phyloP scores from a whole-genome alignment of 2,329 filamentous ascomycete genomes.

The Diplodia sapinea region DNA sequence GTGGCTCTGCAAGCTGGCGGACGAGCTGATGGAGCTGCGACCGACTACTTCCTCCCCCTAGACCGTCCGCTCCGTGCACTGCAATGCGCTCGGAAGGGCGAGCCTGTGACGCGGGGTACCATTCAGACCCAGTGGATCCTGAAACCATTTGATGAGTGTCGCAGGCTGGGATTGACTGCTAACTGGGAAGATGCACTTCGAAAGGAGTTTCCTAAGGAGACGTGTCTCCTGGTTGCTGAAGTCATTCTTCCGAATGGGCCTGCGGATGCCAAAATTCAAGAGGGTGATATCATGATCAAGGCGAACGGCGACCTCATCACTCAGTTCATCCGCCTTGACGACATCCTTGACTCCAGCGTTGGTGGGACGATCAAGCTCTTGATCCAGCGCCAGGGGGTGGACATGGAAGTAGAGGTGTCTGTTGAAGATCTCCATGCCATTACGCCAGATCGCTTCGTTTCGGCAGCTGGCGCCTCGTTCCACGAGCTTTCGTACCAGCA shows the following conservation, averaged over 20 bases:
- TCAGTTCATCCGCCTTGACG: slow-evolving; percentile 89
- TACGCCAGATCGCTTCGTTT: slow-evolving; percentile 93
- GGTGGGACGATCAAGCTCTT: slow-evolving; percentile 77
- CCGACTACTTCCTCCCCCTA: slow-evolving; percentile 94
- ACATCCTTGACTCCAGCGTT: slow-evolving; percentile 88
- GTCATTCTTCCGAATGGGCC: slow-evolving; percentile 92
- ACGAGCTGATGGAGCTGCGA: slow-evolving; percentile 90
- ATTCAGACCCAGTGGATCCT: slow-evolving; percentile 97
- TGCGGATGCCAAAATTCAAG: slow-evolving; percentile 83
- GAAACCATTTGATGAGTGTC: slow-evolving; percentile 97
- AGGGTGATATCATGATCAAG: slow-evolving; percentile 91
- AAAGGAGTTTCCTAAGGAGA: slow-evolving; percentile 85
- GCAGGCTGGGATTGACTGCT: slow-evolving; percentile 80
- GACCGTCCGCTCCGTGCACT: slow-evolving; percentile 88
- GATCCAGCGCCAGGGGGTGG: slow-evolving; percentile 85
- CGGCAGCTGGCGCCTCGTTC: slow-evolving; percentile 91
- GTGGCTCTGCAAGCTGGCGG: slow-evolving; percentile 94
- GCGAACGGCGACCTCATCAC: slow-evolving; percentile 93
- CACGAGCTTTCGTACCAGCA: slow-evolving; percentile 98
- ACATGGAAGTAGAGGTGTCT: slow-evolving; percentile 80
- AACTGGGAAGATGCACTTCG: slow-evolving; percentile 87
- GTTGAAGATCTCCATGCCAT: slow-evolving; percentile 93
- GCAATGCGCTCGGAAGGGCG: slow-evolving; percentile 78
- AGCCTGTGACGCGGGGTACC: slow-evolving; percentile 84
- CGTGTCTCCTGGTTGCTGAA: slow-evolving; percentile 95